Evolutionary conservation across 1,284 basidiomycete genomes (phyloP).

Genomic region (Agaricales sp.): DNA sequence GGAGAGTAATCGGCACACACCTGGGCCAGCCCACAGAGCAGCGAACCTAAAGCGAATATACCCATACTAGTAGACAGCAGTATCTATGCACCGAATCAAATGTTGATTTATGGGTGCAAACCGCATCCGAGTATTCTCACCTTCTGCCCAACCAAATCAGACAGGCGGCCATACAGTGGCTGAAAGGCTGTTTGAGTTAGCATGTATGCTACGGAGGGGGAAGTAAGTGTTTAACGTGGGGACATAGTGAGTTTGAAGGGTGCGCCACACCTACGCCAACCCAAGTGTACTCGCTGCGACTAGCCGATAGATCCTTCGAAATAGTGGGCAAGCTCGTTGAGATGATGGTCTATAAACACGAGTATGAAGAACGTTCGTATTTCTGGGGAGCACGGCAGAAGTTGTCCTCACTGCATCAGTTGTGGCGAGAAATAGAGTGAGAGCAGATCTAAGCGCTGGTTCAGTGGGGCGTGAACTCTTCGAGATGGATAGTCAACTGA

Average conservation of each 20-base stretch:
- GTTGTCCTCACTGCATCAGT: constrained; percentile 59
- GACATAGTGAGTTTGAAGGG: no score
- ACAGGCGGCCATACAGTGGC: constrained; percentile 67
- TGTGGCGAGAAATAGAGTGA: constrained; percentile 70
- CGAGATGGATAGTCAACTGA: constrained; percentile 11
- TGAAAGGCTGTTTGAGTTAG: constrained; percentile 76
- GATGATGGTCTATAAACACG: constrained; percentile 53
- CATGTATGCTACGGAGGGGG: constrained; percentile 70
- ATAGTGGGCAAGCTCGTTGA: constrained; percentile 76
- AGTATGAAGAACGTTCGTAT: constrained; percentile 4
- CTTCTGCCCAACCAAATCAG: constrained; percentile 69
- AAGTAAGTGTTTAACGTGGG: no score
- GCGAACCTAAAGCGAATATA: constrained; percentile 60
- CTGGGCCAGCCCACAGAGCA: constrained; percentile 60
- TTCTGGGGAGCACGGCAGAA: constrained; percentile 12
- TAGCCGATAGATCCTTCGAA: constrained; percentile 49
- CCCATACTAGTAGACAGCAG: constrained; percentile 59
- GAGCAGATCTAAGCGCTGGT: constrained; percentile 42
- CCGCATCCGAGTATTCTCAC: constrained; percentile 23
- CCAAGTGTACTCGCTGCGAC: constrained; percentile 71
- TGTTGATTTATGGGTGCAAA: constrained; percentile 8
- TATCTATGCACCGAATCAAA: constrained; percentile 28
- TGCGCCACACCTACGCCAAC: constrained; percentile 28
- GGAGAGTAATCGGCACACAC: constrained; percentile 23
- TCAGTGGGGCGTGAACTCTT: constrained; percentile 10